Percentiles rank a stretch among this genome's conserved stretches.
phyloP scores from a whole-genome alignment of 805 yeast genomes.

The Pichia insulana region DNA sequence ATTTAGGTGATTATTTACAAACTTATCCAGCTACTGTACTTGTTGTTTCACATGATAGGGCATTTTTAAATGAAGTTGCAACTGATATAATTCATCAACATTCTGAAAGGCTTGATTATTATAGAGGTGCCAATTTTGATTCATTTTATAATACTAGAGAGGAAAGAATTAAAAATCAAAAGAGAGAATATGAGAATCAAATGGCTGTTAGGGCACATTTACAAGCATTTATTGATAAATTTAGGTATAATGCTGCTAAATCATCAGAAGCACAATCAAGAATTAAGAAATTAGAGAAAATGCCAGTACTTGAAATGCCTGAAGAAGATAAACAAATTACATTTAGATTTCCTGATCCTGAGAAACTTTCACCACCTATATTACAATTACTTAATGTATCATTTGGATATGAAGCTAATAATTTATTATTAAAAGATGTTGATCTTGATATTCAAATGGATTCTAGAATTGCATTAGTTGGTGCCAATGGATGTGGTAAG shows the following conservation, averaged over 20 bases:
- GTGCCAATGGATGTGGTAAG: constrained; percentile 99
- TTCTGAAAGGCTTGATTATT: constrained; percentile 92
- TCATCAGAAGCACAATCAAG: constrained; percentile 97
- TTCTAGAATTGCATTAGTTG: constrained; percentile 92
- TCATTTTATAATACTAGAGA: constrained; percentile 87
- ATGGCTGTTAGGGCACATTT: constrained; percentile 92
- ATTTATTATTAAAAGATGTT: constrained; percentile 62
- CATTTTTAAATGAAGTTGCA: constrained; percentile 94
- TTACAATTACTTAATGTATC: constrained; percentile 79
- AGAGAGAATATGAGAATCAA: constrained; percentile 94
- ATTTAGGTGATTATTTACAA: constrained; percentile 81
- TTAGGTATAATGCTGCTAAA: constrained; percentile 95
- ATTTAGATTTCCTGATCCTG: constrained; percentile 94
- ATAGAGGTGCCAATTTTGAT: constrained; percentile 90
- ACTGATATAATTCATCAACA: constrained; percentile 98
- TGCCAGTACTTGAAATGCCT: constrained; percentile 89
- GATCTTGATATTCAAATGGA: constrained; percentile 88
- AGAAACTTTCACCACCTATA: constrained; percentile 85
- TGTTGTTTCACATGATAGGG: constrained; percentile 96
- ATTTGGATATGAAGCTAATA: constrained; percentile 69
- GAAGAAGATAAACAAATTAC: constrained; percentile 80
- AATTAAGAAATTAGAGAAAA: constrained; percentile 90
- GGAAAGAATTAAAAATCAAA: constrained; percentile 88
- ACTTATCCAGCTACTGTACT: constrained; percentile 86
- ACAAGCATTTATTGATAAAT: constrained; percentile 92